Evolutionary conservation across 768 basidiomycete genomes (phyloP).

Genomic region (Mycena indigotica): DNA sequence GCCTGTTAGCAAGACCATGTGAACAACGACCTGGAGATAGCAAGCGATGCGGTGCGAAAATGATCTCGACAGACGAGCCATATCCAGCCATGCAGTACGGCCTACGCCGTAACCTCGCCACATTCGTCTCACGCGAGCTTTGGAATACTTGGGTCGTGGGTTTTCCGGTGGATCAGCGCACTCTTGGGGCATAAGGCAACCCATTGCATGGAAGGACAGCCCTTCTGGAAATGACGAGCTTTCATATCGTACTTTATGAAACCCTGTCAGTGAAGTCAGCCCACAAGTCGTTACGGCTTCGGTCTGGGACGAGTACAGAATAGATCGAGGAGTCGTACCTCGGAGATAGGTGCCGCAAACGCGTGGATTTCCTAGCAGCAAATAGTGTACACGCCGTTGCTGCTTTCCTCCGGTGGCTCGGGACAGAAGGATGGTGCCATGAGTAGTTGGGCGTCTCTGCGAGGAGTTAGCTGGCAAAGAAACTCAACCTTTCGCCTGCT

Average conservation of each 20-base stretch:
- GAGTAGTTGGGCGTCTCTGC: background rate
- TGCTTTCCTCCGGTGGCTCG: background rate
- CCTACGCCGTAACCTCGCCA: background rate
- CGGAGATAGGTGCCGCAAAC: background rate
- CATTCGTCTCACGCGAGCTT: background rate
- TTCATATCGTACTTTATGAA: background rate
- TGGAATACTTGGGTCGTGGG: background rate
- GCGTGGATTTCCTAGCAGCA: background rate
- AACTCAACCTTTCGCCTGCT: background rate
- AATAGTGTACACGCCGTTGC: background rate
- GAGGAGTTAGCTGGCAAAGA: slow-evolving; percentile 2
- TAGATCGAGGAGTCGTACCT: slow-evolving; percentile 1
- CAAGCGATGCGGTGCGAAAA: background rate
- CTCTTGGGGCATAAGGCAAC: too few relatives aligned
- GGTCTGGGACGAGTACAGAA: background rate
- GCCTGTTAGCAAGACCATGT: background rate
- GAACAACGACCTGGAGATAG: background rate
- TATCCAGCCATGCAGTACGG: background rate
- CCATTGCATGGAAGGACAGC: background rate
- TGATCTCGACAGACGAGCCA: background rate
- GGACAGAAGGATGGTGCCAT: background rate
- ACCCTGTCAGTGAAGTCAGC: background rate
- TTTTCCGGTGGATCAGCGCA: too few relatives aligned
- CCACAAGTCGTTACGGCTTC: background rate
- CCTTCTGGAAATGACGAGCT: background rate